Base-by-base conservation (phyloP, 2,329 filamentous ascomycete species). In the Talaromyces sp. region DNA sequence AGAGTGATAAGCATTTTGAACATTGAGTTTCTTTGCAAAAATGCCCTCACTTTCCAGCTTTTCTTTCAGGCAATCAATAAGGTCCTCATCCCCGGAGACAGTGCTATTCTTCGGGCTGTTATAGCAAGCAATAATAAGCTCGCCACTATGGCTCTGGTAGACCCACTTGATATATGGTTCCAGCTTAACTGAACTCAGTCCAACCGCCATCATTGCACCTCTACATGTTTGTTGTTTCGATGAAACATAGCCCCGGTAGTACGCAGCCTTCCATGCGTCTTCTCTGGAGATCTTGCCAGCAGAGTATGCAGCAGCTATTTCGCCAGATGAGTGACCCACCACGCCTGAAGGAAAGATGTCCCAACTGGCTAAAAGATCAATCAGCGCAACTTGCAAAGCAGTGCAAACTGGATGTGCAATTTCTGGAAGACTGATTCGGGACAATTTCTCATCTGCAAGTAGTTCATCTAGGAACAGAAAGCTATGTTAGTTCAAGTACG, bases 241-340 rank as follows among this genome's bases (percentile, higher is more conserved):
- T 16, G 62, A 66, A 9, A 62, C 55, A 41, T 59, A 54, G 14
- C 68, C 70, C 13, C 69, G 61, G 10, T 52, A 63, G 44, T 70
- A 72, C 10, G 67, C 67, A 17, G 61, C 56, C 19, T 60, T 64
- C 51, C 65, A 62, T 3, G 69, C 66, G 13, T 60, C 61, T 32
- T 65, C 56, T 1, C 56, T 56, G 1, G 64, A 60, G 5, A 73
- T n/a, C 22, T 60, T 64, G 2, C 78, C 73, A 1, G 75, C 74
- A 3, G 76, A 76, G 52, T 80, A 81, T 7, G 77, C 75, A 0
- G 77, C 77, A 0, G 74, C 75, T 29, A 79, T 68, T 45, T 72
- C 70, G 5, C 69, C 69, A 2, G 63, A 65, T 0, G 67, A 70
- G 33, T 72, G 69, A 2, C 69, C 68, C 1, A 45, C 51, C 4